Base-by-base conservation (phyloP, 2,329 filamentous ascomycete genomes). In the Nemania serpens region DNA sequence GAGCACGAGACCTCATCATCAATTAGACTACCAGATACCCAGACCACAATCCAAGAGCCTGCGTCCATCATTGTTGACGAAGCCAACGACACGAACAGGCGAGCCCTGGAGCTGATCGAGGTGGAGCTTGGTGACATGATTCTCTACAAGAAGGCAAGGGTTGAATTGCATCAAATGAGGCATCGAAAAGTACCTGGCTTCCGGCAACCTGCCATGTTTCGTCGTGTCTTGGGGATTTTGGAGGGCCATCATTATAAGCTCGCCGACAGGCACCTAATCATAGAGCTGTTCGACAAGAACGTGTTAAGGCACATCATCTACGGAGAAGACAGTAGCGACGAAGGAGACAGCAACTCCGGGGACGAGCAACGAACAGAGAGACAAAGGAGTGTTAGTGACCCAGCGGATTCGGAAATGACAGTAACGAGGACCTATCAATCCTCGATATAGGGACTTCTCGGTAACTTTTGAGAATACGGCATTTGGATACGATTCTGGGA, bases 51-150 rank as follows among this genome's bases (percentile, higher is more conserved):
- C 33, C 74, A 72, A 33, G 74, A 78, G 12, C 76, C 79, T 7
- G 77, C 82, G 1, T 78, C 80, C 0, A 78, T 84, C 52, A 82
- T 86, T 64, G 82, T 85, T 51, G 85, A 88, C 17, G 81, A 84
- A 7, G 82, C 83, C 15, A 84, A 90, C 62, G 67, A 71, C 69
- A 79, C 10, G 81, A 96, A 80, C 64, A 91, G 91, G 70, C 90
- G 90, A 53, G 94, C 98, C 48, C 78, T 98, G 29, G 90, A 93
- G 70, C 84, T 95, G 39, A 88, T 97, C 25, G 45, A 42, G 64
- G 87, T 91, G 13, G 93, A 97, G 70, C 83, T 99, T 60, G 92
- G 93, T 58, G 97, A 98, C 72, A 95, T 94, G 61, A 93, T 99
- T 15, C 82, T 97, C 51, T 93, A 93, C 72, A 96, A 96, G 75